phyloP scores from a whole-genome alignment of 2,329 filamentous ascomycete genomes.

The Colletotrichum graminicola region DNA sequence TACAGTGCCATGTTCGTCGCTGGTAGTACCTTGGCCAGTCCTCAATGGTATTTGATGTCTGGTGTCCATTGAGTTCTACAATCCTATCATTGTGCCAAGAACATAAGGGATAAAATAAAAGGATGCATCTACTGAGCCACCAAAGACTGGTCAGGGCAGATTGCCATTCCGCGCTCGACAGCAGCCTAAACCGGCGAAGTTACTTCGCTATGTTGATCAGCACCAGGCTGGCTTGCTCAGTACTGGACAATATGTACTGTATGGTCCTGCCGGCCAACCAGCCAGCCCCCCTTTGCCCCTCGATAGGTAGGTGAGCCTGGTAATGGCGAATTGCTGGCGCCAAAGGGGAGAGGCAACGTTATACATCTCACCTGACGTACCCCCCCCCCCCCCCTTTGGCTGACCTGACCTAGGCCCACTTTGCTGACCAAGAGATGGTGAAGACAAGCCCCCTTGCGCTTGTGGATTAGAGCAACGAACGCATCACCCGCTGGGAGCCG shows the following conservation, averaged over 20 bases:
- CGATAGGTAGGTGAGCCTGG: constrained; percentile 13
- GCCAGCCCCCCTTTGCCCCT: constrained; percentile 25
- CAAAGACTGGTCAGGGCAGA: constrained; percentile 1
- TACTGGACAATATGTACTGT: constrained; percentile 3
- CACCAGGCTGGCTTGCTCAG: background rate
- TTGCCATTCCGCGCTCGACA: constrained; percentile 27
- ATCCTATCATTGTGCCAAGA: background rate
- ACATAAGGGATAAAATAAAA: background rate
- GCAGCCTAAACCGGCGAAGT: background rate
- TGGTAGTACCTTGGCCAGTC: background rate
- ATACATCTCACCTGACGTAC: too few relatives aligned
- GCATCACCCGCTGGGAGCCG: constrained; percentile 16
- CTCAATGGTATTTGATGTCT: constrained; percentile 2
- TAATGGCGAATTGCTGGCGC: background rate
- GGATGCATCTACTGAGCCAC: background rate
- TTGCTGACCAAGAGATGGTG: constrained; percentile 14
- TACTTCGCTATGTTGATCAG: constrained; percentile 6
- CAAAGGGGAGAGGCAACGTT: background rate
- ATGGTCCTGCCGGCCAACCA: background rate
- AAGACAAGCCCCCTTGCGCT: constrained; percentile 16
- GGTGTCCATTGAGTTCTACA: background rate
- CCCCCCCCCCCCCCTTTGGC: too few relatives aligned
- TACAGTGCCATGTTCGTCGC: constrained; percentile 4
- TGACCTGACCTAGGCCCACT: too few relatives aligned
- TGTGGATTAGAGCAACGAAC: constrained; percentile 20